phyloP scores from a whole-genome alignment of 2,329 filamentous ascomycete genomes.

The Paecilomyces fulvus region DNA sequence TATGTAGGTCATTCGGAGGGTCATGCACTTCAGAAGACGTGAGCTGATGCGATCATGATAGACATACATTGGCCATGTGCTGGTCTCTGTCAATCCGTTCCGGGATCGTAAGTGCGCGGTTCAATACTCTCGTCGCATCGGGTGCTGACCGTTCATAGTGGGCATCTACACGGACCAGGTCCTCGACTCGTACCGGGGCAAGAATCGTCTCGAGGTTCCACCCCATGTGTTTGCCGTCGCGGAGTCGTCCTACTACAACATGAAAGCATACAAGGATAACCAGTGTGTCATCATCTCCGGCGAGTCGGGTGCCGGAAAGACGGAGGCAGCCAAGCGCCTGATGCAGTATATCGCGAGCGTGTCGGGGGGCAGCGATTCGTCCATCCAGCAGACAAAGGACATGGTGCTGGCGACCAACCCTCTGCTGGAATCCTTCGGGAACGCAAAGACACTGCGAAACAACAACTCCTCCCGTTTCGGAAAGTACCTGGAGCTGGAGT shows the following conservation, averaged over 20 bases:
- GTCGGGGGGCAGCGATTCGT: constrained; percentile 72
- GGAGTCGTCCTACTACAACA: constrained; percentile 96
- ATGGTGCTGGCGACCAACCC: constrained; percentile 99
- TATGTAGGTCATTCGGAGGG: constrained; percentile 51
- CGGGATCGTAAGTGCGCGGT: constrained; percentile 58
- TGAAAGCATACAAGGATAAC: constrained; percentile 99
- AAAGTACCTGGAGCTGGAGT: constrained; percentile 96
- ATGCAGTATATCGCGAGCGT: constrained; percentile 99
- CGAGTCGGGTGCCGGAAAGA: constrained; percentile 97
- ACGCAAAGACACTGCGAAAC: constrained; percentile 94
- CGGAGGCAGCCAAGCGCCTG: constrained; percentile 93
- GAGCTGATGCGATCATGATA: constrained; percentile 20
- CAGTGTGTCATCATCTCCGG: constrained; percentile 99
- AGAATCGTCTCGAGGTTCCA: constrained; percentile 87
- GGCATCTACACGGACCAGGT: constrained; percentile 96
- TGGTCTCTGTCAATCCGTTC: constrained; percentile 98
- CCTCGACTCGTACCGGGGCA: constrained; percentile 87
- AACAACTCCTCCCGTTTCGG: constrained; percentile 99
- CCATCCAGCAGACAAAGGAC: constrained; percentile 95
- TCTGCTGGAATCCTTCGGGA: constrained; percentile 92
- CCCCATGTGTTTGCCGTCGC: constrained; percentile 97
- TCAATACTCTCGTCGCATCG: background rate
- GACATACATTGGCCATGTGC: constrained; percentile 98
- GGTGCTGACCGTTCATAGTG: constrained; percentile 39
- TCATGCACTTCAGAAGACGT: background rate